Base-by-base conservation (phyloP, 805 yeast species). In the Saturnispora saitoi region DNA sequence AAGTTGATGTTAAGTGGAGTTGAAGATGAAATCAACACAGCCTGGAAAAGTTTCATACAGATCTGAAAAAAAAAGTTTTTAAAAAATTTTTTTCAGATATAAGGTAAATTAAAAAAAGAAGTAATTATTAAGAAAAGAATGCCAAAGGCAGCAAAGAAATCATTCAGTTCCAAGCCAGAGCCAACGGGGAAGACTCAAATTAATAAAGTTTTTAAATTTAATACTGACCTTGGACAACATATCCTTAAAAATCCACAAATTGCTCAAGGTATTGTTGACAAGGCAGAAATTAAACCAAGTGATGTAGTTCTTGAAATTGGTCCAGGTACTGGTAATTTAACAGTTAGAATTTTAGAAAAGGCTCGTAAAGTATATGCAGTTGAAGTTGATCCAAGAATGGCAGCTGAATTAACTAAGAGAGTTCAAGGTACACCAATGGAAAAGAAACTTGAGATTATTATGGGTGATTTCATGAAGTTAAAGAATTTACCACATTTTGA, bases 331-430 rank as follows among this genome's bases (percentile, higher is more conserved):
- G 99, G 99, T 71, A 93, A 93, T 61, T 74, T 93, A 68, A 93
- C 99, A 0, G 95, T 91, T 32, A 75, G 95, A 53, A 93, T 93
- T 32, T 68, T 93, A 48, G 97, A 91, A 58, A 84, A 89, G 65
- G 98, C 97, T 0, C 75, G 86, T 49, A 89, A 87, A 58, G 97
- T 91, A n/a, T 77, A 87, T 43, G 99, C 98, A 0, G 93, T 86
- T 47, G 99, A 93, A 70, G 90, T 90, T 88, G 99, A 93, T 69
- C 99, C 99, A n/a, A 75, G 97, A 70, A 93, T 93, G 99, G 99
- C 98, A 2, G 98, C 98, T 0, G 99, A 93, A 67, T 73, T 93
- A 59, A 88, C 97, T 10, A 93, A 93, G 66, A 83, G 99, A 72
- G 98, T 93, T 14, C 96, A 88, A 60, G 97, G 97, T 11, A 91